A percentile compares a stretch with the other conserved stretches of the same genome.
Evolutionary conservation across 2,329 filamentous ascomycete species (phyloP).

Genomic region (Triangularia verruculosa): DNA sequence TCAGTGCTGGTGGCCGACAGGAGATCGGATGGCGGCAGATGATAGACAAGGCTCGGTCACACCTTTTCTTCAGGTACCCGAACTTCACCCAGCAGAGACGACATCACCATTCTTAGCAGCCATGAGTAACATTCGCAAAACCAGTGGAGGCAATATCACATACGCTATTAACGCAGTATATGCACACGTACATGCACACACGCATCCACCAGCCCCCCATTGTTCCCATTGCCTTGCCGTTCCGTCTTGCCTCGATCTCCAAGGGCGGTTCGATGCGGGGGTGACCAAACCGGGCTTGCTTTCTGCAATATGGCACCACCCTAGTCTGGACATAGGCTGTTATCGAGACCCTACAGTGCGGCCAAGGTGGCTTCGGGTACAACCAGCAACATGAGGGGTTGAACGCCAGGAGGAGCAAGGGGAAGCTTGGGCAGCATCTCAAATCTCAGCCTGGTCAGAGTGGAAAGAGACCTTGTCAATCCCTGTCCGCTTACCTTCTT

Average conservation of each 20-base stretch:
- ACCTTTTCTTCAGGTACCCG: slow-evolving; percentile 8
- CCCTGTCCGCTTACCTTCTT: slow-evolving; percentile 8
- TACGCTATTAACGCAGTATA: neutral
- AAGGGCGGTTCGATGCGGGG: slow-evolving; percentile 10
- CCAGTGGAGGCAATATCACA: slow-evolving; percentile 1
- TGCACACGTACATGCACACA: neutral
- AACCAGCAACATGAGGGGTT: slow-evolving; percentile 11
- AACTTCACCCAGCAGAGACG: slow-evolving; percentile 1
- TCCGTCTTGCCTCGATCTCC: slow-evolving; percentile 11
- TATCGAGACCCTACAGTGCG: neutral
- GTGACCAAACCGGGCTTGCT: slow-evolving; percentile 2
- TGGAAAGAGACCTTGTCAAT: neutral
- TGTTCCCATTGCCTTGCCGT: slow-evolving; percentile 8
- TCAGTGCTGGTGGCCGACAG: neutral
- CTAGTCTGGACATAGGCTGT: neutral
- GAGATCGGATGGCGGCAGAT: slow-evolving; percentile 3
- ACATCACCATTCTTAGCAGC: neutral
- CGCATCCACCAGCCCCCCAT: neutral
- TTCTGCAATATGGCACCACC: slow-evolving; percentile 11
- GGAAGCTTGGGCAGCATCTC: slow-evolving; percentile 11
- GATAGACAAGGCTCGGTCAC: slow-evolving; percentile 5
- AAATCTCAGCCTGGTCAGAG: neutral
- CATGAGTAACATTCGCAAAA: neutral
- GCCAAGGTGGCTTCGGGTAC: slow-evolving; percentile 8
- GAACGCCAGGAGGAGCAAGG: neutral